Evolutionary conservation across 257 asterid genomes (phyloP).

Genomic region (Solanum lycopersicoides): DNA sequence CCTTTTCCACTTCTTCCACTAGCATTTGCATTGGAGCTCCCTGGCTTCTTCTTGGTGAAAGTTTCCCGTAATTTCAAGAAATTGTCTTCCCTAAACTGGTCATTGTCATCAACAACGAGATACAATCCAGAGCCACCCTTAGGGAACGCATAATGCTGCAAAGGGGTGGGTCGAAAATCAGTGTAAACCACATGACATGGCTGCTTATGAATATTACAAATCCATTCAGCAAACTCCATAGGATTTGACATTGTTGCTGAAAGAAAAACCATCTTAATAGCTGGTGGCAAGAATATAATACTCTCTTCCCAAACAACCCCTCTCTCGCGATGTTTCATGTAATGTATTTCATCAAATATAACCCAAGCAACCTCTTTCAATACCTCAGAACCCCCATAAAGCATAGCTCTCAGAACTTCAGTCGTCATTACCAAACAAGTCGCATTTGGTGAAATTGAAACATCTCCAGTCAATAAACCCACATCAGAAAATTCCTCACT

Average conservation of each 20-base stretch:
- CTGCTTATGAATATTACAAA: slow-evolving; percentile 84
- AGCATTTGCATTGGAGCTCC: slow-evolving; percentile 39
- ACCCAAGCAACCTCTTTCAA: slow-evolving; percentile 98
- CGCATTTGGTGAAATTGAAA: slow-evolving; percentile 80
- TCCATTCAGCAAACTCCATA: slow-evolving; percentile 96
- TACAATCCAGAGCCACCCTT: slow-evolving; percentile 91
- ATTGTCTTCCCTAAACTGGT: slow-evolving; percentile 86
- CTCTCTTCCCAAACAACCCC: slow-evolving; percentile 99
- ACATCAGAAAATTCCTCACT: slow-evolving; percentile 91
- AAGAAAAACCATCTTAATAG: slow-evolving; percentile 91
- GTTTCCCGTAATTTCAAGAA: slow-evolving; percentile 78
- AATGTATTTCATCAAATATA: slow-evolving; percentile 96
- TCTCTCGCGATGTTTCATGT: slow-evolving; percentile 97
- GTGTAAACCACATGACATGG: slow-evolving; percentile 97
- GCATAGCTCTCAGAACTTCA: slow-evolving; percentile 88
- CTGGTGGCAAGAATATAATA: slow-evolving; percentile 91
- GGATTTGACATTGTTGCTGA: slow-evolving; percentile 99
- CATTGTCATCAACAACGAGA: slow-evolving; percentile 94
- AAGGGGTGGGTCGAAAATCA: slow-evolving; percentile 93
- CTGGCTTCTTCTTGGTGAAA: slow-evolving; percentile 42
- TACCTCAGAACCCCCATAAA: slow-evolving; percentile 90
- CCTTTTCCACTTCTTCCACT: slow-evolving; percentile 66
- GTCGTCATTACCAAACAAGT: slow-evolving; percentile 98
- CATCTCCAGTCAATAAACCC: slow-evolving; percentile 96
- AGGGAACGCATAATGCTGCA: slow-evolving; percentile 94